Base-by-base conservation (phyloP, 2,329 filamentous ascomycete species). In the Alternaria incomplexa region DNA sequence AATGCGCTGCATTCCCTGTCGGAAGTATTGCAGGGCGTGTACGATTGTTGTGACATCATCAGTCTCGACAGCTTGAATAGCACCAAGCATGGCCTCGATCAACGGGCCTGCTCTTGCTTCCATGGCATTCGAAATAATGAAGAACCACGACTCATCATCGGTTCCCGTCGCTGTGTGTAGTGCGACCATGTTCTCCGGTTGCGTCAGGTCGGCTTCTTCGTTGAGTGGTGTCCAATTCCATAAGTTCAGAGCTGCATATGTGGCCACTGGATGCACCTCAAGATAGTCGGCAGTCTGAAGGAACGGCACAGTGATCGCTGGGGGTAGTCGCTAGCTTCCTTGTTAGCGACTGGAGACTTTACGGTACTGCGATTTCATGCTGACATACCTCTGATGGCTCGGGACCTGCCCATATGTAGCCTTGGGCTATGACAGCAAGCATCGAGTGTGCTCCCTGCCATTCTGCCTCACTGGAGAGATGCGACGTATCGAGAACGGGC, bases 361-460 rank as follows among this genome's bases (percentile, higher is more conserved):
- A 50, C 2, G 25, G n/a, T 12, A 10, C 9, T 15, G 2, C 26
- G 26, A 15, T 11, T 3, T n/a, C 2, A 43, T 36, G 17, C 43
- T 71, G 2, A n/a, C 28, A 25, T 72, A 93, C 91, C 81, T 94
- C 89, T 64, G 86, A 85, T 9, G 92, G 89, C 56, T 83, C 85
- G 22, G 90, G 86, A 6, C 90, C 91, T 51, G 91, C 90, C 93
- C 93, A 96, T 13, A 96, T 88, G 76, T 95, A 93, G 9, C 87
- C 89, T 77, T 96, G 91, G 0, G 91, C 85, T 53, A 94, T 83
- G 67, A 93, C 92, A 1, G 86, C 86, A 48, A 96, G 81, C 10
- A 94, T 84, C 1, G 89, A 83, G 76, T 93, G 94, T 26, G 91
- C 91, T 71, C 92, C 87, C 76, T 92, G 89, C 93, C 93, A 96